Evolutionary conservation across 106 monocot species (phyloP), one percentile per base, ranked within the genome.

Genomic region (Platanthera zijinensis): DNA sequence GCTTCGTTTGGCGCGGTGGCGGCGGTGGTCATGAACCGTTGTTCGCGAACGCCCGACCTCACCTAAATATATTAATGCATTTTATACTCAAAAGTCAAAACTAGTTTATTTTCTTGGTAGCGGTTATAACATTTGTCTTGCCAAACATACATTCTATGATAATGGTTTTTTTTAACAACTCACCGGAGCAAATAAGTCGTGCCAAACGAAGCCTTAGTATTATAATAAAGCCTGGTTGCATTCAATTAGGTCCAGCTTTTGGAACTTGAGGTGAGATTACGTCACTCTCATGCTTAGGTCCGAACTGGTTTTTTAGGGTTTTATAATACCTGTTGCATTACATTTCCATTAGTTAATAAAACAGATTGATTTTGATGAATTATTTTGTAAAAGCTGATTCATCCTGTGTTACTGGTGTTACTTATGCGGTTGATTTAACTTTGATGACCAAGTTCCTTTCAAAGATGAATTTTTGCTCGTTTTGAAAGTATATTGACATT

Each of bases 401-500:
- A 12, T 32, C 66, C 5, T 66, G 39, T 61, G 6, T 21, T 21
- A 21, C 6, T 61, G 18, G 6, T 61, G 9, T 61, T 61, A 10
- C 32, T 10, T 7, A 63, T 63, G 3, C 12, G 32, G 66, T 30
- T 66, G 66, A 66, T 11, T 25, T 32, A 12, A 10, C 2, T 32
- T 66, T 66, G 66, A 32, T 30, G 8, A 5, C 30, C 11, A 5
- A 66, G 28, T 66, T 66, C 32, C 66, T 30, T 61, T 61, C 59
- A n/a, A 61, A 61, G 59, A 22, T 61, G 59, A 61, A 18, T 8
- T 5, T 19, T n/a, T 19, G 21, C 59, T 19, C 59, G 21, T 61
- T 61, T 61, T 61, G 18, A 61, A 61, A 61, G n/a, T 61, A 21
- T 21, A 61, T 61, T 61, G 59, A 61, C 13, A 61, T 61, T 61